Evolutionary conservation across 768 basidiomycete genomes (phyloP).

Genomic region (Phylloporus sp.): DNA sequence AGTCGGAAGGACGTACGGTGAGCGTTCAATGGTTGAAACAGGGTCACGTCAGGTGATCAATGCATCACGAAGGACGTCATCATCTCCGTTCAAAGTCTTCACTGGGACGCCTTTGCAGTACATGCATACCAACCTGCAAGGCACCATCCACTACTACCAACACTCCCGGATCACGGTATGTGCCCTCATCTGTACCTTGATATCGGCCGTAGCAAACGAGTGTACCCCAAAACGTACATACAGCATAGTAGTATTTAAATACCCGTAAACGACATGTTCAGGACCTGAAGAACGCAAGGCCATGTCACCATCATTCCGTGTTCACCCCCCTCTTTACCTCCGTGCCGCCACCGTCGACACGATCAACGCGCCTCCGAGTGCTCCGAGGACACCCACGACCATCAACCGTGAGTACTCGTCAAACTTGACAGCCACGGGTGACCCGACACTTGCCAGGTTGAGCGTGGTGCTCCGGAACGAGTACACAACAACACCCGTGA

Average conservation of each 20-base stretch:
- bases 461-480: constrained; percentile 52
- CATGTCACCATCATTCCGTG: not conserved
- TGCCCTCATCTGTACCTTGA: too few relatives aligned
- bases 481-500: constrained; percentile 62
- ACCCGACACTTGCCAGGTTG: constrained; percentile 32
- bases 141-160: too few relatives aligned
- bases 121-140: too few relatives aligned
- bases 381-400: constrained; percentile 61
- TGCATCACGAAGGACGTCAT: too few relatives aligned
- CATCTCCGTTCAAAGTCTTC: too few relatives aligned
- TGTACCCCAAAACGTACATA: not conserved
- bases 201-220: not conserved
- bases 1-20: too few relatives aligned
- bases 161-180: too few relatives aligned
- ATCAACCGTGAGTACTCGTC: constrained; percentile 61
- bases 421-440: constrained; percentile 41
- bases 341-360: constrained; percentile 40
- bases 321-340: constrained; percentile 7
- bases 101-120: too few relatives aligned
- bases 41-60: too few relatives aligned
- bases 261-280: not conserved
- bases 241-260: not conserved
- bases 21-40: too few relatives aligned
- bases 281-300: not conserved
- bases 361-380: constrained; percentile 56